These are phyloP conservation scores for Chiua virens DNA, from an alignment of 768 basidiomycete species.

Conservation along the genomic window DNA sequence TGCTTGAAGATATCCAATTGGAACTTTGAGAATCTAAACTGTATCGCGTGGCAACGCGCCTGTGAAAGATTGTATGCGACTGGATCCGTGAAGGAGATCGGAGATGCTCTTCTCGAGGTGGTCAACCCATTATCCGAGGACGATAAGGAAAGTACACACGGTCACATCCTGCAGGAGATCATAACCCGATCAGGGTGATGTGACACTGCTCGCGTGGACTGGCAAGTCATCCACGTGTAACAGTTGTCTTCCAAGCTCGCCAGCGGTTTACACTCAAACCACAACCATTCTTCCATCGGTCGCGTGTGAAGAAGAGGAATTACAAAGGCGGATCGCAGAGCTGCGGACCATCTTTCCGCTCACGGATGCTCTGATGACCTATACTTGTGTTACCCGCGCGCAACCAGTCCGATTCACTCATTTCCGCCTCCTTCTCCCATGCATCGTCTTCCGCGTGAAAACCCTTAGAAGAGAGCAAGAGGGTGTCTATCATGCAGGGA, in stretches of 20 bases:
- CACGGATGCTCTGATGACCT: no score
- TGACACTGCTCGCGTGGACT: not conserved
- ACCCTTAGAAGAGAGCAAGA: no score
- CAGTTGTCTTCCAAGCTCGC: slow-evolving; percentile 1
- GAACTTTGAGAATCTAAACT: not conserved
- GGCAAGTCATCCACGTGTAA: not conserved
- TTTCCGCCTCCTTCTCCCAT: no score
- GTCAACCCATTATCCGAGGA: not conserved
- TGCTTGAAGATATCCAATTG: not conserved
- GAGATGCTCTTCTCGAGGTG: not conserved
- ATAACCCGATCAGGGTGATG: not conserved
- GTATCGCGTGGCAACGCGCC: not conserved
- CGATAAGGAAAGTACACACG: not conserved
- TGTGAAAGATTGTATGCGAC: not conserved
- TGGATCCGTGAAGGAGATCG: not conserved
- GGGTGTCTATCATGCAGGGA: no score
- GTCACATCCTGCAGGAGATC: not conserved
- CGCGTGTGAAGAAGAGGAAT: no score
- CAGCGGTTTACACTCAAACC: not conserved
- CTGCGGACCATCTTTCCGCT: no score
- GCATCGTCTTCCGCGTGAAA: no score
- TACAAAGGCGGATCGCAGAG: no score
- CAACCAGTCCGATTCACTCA: no score
- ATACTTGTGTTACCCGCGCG: no score
- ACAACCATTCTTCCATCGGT: no score